Conservation (phyloP, 768 basidiomycete genomes). For the Tricholoma sp. region DNA sequence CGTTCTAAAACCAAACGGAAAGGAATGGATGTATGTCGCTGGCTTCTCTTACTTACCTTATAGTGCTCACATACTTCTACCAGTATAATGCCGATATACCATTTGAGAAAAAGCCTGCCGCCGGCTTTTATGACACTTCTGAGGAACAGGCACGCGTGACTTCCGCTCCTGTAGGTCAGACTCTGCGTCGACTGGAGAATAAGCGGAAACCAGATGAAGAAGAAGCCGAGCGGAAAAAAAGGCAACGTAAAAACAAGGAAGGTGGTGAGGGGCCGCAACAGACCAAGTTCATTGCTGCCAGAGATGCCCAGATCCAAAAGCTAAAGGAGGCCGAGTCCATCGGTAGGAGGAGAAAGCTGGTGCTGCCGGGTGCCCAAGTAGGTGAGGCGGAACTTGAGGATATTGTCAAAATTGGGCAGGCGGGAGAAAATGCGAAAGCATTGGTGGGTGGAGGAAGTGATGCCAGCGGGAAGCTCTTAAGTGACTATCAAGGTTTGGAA, state of each 20-base stretch:
- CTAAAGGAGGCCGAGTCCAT: slow-evolving; percentile 97
- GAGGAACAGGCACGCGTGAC: slow-evolving; percentile 88
- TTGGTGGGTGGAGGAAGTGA: slow-evolving; percentile 79
- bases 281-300: slow-evolving; percentile 93
- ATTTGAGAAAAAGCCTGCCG: slow-evolving; percentile 92
- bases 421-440: slow-evolving; percentile 83
- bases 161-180: slow-evolving; percentile 88
- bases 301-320: slow-evolving; percentile 97
- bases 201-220: slow-evolving; percentile 94
- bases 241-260: slow-evolving; percentile 66
- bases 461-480: slow-evolving; percentile 79
- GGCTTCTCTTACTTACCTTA: slow-evolving; percentile 1
- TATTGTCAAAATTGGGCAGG: slow-evolving; percentile 96
- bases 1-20: slow-evolving; percentile 92
- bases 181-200: slow-evolving; percentile 87
- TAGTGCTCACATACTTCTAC: slow-evolving; percentile 3
- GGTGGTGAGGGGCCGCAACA: slow-evolving; percentile 60
- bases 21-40: slow-evolving; percentile 85
- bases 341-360: slow-evolving; percentile 77
- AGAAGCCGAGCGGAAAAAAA: slow-evolving; percentile 89
- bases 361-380: slow-evolving; percentile 86
- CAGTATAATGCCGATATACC: slow-evolving; percentile 98
- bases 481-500: slow-evolving; percentile 89
- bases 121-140: slow-evolving; percentile 95
- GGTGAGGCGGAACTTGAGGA: slow-evolving; percentile 94